Base-by-base conservation (phyloP, 352 stramenopile genomes). In the Pythium sp. region DNA sequence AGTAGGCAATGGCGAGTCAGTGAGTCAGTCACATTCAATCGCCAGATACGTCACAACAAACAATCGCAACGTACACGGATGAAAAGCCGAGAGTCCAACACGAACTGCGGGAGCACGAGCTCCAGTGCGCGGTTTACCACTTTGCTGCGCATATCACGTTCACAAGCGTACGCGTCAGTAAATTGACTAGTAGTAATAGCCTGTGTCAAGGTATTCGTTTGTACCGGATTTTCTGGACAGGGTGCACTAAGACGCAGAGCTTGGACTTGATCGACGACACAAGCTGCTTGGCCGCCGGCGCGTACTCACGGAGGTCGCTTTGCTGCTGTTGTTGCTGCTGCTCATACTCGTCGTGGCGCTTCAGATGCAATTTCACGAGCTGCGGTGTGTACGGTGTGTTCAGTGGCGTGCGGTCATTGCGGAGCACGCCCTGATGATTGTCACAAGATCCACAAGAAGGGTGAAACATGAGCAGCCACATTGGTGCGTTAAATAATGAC, bases 361-460 rank as follows among this genome's bases (percentile, higher is more conserved):
- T 79, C 53, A 94, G 65, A 36, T 94, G 86, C 53, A 94, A 68
- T 71, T 92, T 93, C 70, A 93, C 86, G n/a, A 94, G 78, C 54
- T 92, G 83, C 41, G 86, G 86, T n/a, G 86, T 94, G 68, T 90
- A 94, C 60, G 86, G 86, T 58, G 86, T 94, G 65, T 94, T 94
- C 7, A 94, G 72, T 57, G 86, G 86, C 71, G 86, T 94, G 24
- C 83, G 74, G 68, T 92, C 83, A 36, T 91, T 93, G 11, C 86
- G 81, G 28, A 85, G 32, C 65, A 88, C 80, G 49, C 81, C 75
- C 82, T 92, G 61, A 24, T 51, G 18, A 24, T 46, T 20, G 38
- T 46, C 34, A 63, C 49, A 56, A 58, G 26, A 26, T n/a, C 32
- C 61, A 18, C 20, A 12, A 72, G 43, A 24, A 12, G 18, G 8